phyloP scores from a whole-genome alignment of 495 filamentous ascomycete species.

The Neurospora sublineolata region DNA sequence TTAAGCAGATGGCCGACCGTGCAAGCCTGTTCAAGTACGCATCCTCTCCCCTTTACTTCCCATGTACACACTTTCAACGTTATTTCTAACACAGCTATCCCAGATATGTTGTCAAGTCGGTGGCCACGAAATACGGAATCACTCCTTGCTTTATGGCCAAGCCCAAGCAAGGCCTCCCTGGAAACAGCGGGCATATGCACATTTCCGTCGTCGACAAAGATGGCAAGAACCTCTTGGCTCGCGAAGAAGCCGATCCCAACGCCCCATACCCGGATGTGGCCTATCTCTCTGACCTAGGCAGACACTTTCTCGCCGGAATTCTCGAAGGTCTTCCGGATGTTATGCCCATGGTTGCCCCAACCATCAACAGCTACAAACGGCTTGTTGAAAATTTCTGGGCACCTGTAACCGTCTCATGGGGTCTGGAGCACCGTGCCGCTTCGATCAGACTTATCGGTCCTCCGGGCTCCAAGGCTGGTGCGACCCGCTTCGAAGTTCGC shows the following conservation, averaged over 20 bases:
- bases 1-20: conserved; percentile 78
- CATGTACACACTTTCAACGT: background rate
- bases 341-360: conserved; percentile 91
- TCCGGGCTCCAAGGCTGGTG: conserved; percentile 67
- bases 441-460: conserved; percentile 83
- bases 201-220: conserved; percentile 62
- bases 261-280: conserved; percentile 62
- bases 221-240: conserved; percentile 70
- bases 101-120: conserved; percentile 67
- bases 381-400: conserved; percentile 99
- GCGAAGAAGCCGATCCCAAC: conserved; percentile 55
- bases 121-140: conserved; percentile 76
- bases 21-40: conserved; percentile 80
- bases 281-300: conserved; percentile 72
- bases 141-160: conserved; percentile 99
- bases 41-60: background rate
- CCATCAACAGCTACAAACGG: conserved; percentile 93
- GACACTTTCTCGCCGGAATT: conserved; percentile 88
- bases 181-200: conserved; percentile 93
- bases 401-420: conserved; percentile 94
- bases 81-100: conserved; percentile 19
- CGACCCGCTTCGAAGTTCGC: conserved; percentile 84
- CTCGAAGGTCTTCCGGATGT: conserved; percentile 83
- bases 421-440: conserved; percentile 85
- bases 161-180: conserved; percentile 75